phyloP scores from a whole-genome alignment of 73 alveolate species.

The Diophrys sp. region DNA sequence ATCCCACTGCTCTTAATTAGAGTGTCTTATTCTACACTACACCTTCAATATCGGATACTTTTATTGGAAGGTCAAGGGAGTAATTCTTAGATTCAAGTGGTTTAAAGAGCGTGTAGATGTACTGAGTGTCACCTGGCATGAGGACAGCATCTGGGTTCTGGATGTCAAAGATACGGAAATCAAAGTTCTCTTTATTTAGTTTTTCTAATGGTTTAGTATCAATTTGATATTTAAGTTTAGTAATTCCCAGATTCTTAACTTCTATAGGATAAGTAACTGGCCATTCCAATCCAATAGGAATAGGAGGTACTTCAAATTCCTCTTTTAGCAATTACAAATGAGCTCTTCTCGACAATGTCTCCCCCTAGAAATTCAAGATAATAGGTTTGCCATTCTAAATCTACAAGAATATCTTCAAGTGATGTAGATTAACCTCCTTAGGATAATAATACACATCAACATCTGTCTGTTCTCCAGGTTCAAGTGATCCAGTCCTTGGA shows the following conservation, averaged over 20 bases:
- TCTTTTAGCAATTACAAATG: constrained; percentile 85
- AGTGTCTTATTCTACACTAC: constrained; percentile 47
- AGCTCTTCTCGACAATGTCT: constrained; percentile 88
- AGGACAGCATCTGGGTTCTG: constrained; percentile 90
- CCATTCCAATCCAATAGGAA: constrained; percentile 94
- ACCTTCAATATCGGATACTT: constrained; percentile 83
- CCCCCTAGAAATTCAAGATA: constrained; percentile 85
- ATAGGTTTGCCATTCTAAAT: constrained; percentile 96
- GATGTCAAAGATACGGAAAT: constrained; percentile 88
- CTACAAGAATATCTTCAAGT: constrained; percentile 81
- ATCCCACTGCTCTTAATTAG: constrained; percentile 48
- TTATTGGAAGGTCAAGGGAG: constrained; percentile 79
- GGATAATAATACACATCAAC: constrained; percentile 71
- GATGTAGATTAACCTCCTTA: constrained; percentile 69
- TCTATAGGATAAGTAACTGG: constrained; percentile 95
- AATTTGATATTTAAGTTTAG: constrained; percentile 85
- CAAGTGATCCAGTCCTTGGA: constrained; percentile 88
- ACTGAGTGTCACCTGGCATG: constrained; percentile 84
- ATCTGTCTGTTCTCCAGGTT: constrained; percentile 81
- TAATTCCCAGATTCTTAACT: constrained; percentile 90
- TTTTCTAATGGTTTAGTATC: constrained; percentile 73
- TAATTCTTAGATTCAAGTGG: constrained; percentile 93
- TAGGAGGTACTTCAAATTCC: constrained; percentile 78
- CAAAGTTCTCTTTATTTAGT: constrained; percentile 71
- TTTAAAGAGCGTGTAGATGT: constrained; percentile 82